Base-by-base conservation (phyloP, 2,329 filamentous ascomycete species). In the Purpureocillium lavendulum region DNA sequence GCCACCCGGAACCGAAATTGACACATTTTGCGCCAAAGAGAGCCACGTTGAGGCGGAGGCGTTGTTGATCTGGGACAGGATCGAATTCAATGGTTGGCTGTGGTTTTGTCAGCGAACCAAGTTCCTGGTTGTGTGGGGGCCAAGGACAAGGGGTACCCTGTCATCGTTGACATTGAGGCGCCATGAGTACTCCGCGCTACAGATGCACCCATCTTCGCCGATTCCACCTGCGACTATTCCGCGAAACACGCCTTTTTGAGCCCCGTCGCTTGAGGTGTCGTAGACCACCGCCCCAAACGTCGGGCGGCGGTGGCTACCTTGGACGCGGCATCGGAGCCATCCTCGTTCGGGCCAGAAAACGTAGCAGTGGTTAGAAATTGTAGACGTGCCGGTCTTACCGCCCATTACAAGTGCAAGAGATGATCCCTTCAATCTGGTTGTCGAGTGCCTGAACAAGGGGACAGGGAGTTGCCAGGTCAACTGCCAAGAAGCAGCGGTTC, bases 201-300 rank as follows among this genome's bases (percentile, higher is more conserved):
- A 61, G 12, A 94, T 66, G 8, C 71, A 65, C 3, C 83, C 85
- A 54, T 82, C 71, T 30, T 62, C 61, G 16, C 70, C 67, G 52
- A 94, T 81, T 1, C 89, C 89, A 14, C 88, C 88, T 14, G 77
- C 66, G 2, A 92, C 49, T 2, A 90, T 57, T 1, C 88, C 88
- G 33, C 59, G 50, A 40, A 70, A 71, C 4, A 46, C 53, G 33
- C 58, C 44, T 17, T 61, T 51, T 32, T 46, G 44, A 1, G 24
- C 34, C 41, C 40, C 29, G 11, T 50, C 40, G 18, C 43, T 41
- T 10, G 41, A 39, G 4, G 52, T 54, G 21, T 57, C 55, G 30
- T 61, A 45, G 2, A 73, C 49, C 12, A 63, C 45, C 6, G 64
- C 62, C 0, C 73, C 73, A 45, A 73, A 75, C 1, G 64, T 57